Percentiles rank a stretch among this genome's conserved stretches.
Evolutionary conservation across 2,329 filamentous ascomycete genomes (phyloP).

Genomic region (Elsinoe necatrix): DNA sequence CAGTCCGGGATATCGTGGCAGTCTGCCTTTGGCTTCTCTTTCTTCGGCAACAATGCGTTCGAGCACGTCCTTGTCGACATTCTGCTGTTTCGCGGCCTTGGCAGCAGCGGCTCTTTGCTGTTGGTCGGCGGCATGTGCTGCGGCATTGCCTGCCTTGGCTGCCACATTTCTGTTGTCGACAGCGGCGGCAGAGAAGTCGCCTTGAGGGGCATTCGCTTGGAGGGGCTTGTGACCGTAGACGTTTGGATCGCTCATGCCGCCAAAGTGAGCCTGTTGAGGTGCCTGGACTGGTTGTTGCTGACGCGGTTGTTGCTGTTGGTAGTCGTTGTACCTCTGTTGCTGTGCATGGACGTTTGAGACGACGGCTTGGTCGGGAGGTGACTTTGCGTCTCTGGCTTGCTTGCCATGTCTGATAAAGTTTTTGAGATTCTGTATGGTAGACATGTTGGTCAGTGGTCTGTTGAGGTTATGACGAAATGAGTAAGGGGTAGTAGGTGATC

Average conservation of each 20-base stretch:
- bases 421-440: slow-evolving; percentile 86
- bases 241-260: slow-evolving; percentile 51
- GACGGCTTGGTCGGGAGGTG: slow-evolving; percentile 51
- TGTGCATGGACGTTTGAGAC: slow-evolving; percentile 58
- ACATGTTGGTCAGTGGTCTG: slow-evolving; percentile 40
- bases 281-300: slow-evolving; percentile 35
- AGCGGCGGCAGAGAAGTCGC: slow-evolving; percentile 55
- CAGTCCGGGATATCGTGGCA: slow-evolving; percentile 76
- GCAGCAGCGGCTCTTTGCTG: slow-evolving; percentile 47
- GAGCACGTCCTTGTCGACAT: slow-evolving; percentile 57
- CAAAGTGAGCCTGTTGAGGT: slow-evolving; percentile 39
- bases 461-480: slow-evolving; percentile 5
- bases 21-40: slow-evolving; percentile 73
- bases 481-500: neutral
- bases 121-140: slow-evolving; percentile 54
- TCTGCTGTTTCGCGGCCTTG: slow-evolving; percentile 32
- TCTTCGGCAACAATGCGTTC: slow-evolving; percentile 87
- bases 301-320: slow-evolving; percentile 20
- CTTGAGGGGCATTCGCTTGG: slow-evolving; percentile 40
- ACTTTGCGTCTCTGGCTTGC: slow-evolving; percentile 66
- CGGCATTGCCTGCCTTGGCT: slow-evolving; percentile 58
- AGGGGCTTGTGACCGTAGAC: slow-evolving; percentile 50
- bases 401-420: slow-evolving; percentile 98
- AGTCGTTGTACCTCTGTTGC: slow-evolving; percentile 46
- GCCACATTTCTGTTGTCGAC: slow-evolving; percentile 56